Evolutionary conservation across 2,329 filamentous ascomycete species (phyloP).

Genomic region (Coniella vitis): DNA sequence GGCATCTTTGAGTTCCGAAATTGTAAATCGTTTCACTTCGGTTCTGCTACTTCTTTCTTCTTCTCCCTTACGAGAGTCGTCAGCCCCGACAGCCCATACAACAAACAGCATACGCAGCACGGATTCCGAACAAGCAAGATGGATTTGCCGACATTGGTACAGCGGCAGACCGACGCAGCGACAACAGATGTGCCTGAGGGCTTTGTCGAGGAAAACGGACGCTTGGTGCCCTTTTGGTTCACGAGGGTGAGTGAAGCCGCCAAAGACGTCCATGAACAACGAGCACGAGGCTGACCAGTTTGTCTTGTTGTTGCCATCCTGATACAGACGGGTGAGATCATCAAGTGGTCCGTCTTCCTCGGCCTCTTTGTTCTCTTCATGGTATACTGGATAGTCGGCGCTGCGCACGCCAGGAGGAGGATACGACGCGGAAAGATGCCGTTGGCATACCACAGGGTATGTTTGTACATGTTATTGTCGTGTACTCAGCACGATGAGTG

Average conservation of each 20-base stretch:
- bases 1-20: too few species aligned
- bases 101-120: not conserved
- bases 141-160: slow-evolving; percentile 7
- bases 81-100: too few species aligned
- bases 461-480: slow-evolving; percentile 18
- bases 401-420: slow-evolving; percentile 61
- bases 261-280: not conserved
- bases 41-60: too few species aligned
- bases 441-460: slow-evolving; percentile 63
- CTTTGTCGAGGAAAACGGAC: slow-evolving; percentile 24
- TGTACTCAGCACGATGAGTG: not conserved
- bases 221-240: slow-evolving; percentile 31
- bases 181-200: slow-evolving; percentile 17
- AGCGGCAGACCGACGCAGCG: slow-evolving; percentile 2
- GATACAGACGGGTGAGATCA: slow-evolving; percentile 50
- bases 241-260: slow-evolving; percentile 26
- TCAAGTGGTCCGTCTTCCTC: slow-evolving; percentile 67
- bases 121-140: not conserved
- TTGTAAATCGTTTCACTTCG: too few species aligned
- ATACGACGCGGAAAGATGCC: slow-evolving; percentile 59
- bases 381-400: slow-evolving; percentile 59
- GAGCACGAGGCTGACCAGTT: not conserved
- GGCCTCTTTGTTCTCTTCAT: slow-evolving; percentile 51
- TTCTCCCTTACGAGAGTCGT: too few species aligned
- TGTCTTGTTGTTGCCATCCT: too few species aligned